Base-by-base conservation (phyloP, 805 yeast species). In the Schwanniomyces yamadae region DNA sequence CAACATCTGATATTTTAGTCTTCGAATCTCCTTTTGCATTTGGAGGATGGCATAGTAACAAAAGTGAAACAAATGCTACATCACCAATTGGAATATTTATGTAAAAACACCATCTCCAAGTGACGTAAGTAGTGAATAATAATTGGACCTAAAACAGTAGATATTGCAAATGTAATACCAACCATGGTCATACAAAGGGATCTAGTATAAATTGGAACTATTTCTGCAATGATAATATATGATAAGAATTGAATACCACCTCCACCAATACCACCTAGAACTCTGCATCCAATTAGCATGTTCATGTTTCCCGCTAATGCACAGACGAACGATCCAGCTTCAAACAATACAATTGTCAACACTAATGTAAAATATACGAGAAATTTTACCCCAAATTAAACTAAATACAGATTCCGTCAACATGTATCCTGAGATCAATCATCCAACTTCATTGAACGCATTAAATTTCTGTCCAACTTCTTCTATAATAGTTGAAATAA, bases 71-170 rank as follows among this genome's bases (percentile, higher is more conserved):
- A 14, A 62, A 44, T 0, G 79, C 73, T 1, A 64, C 39, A 1
- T 80, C 86, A 10, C 85, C 84, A 27, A 80, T 55, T 3, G 86
- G 86, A 23, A 83, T 54, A 50, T 82, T 83, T 44, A 83, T 66
- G 54, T 77, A 83, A 52, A 81, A 83, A 48, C 84, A 77, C 87
- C 89, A 82, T 50, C 88, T 66, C 88, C 89, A 82, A n/a, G 75
- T 56, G 6, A 69, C 75, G 31, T 69, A 57, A 3, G 73, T 53
- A 2, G 84, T 69, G 40, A 82, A 72, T 0, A 77, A 78, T 51
- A 14, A 79, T 54, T 0, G 88, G 87, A 1, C 87, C 88, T 14
- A 67, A 44, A 4, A 75, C 75, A 3, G 76, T 63, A 1, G 80
- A 71, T 5, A 73, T 52, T 0, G 75, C 71, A 50, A 69, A 76